These are phyloP conservation scores for Astrothelium subdiscretum DNA, from an alignment of 495 filamentous ascomycete genomes.

Conservation along the genomic window DNA sequence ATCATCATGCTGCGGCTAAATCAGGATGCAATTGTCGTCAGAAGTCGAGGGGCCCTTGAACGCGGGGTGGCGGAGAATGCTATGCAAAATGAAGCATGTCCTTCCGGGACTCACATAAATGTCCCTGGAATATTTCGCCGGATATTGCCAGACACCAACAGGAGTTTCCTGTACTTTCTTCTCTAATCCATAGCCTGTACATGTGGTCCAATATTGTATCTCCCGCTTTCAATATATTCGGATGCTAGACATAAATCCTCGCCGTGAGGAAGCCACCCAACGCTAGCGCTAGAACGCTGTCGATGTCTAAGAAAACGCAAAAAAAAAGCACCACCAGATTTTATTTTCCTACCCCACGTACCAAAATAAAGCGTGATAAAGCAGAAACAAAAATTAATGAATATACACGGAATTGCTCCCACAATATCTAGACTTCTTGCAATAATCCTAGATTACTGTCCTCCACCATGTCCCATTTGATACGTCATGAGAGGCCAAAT, in stretches of 20 bases:
- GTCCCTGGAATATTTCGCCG: not conserved
- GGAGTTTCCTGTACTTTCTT: too few relatives aligned
- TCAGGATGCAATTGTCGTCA: not conserved
- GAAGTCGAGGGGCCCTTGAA: not conserved
- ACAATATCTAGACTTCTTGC: too few relatives aligned
- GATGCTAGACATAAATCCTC: not conserved
- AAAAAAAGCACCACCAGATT: not conserved
- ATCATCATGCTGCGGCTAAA: not conserved
- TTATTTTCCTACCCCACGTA: not conserved
- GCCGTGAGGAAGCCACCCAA: not conserved
- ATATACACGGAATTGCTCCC: too few relatives aligned
- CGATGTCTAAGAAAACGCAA: not conserved
- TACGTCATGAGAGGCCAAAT: not conserved
- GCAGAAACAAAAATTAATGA: not conserved
- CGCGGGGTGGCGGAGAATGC: constrained; percentile 1
- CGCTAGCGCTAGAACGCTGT: not conserved
- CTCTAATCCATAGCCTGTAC: too few relatives aligned
- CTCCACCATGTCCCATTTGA: not conserved
- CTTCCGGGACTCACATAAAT: not conserved
- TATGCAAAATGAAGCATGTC: not conserved
- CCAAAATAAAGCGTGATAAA: not conserved
- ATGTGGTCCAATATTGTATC: too few relatives aligned
- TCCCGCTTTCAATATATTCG: too few relatives aligned
- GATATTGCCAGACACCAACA: too few relatives aligned
- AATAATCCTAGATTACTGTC: too few relatives aligned